Conservation (phyloP, 371 early-diverging fungal genomes). For the Apophysomyces ossiformis region DNA sequence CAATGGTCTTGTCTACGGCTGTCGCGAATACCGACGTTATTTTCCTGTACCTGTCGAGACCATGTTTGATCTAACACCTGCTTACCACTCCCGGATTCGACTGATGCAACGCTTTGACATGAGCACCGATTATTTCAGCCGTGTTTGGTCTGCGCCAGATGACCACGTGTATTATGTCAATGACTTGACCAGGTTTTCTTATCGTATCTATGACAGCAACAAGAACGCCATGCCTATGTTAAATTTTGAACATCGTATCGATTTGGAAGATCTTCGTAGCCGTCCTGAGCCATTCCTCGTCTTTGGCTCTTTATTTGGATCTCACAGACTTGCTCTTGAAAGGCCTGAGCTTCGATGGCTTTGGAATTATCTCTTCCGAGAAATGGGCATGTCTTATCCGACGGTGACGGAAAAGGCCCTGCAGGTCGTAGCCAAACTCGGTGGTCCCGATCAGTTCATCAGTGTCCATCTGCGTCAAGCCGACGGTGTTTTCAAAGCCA, state of each 20-base stretch:
- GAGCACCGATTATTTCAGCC: constrained; percentile 24
- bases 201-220: constrained; percentile 35
- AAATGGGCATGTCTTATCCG: constrained; percentile 28
- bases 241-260: constrained; percentile 18
- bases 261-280: constrained; percentile 22
- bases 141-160: constrained; percentile 15
- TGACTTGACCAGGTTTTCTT: constrained; percentile 32
- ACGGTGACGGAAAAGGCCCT: constrained; percentile 21
- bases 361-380: constrained; percentile 17
- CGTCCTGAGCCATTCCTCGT: constrained; percentile 34
- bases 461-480: constrained; percentile 42
- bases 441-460: constrained; percentile 31
- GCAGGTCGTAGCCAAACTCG: constrained; percentile 27
- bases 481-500: constrained; percentile 34
- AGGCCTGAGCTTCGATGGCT: constrained; percentile 13
- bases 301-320: constrained; percentile 41
- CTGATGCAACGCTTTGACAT: constrained; percentile 29
- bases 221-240: constrained; percentile 6
- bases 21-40: constrained; percentile 38
- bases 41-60: constrained; percentile 39
- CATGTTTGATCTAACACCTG: constrained; percentile 38
- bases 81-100: constrained; percentile 18
- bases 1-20: constrained; percentile 8
- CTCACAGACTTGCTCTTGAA: constrained; percentile 22
- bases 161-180: constrained; percentile 20